These are phyloP conservation scores for Rhynchosporium agropyri DNA, from an alignment of 2,329 filamentous ascomycete genomes.

Conservation along the genomic window DNA sequence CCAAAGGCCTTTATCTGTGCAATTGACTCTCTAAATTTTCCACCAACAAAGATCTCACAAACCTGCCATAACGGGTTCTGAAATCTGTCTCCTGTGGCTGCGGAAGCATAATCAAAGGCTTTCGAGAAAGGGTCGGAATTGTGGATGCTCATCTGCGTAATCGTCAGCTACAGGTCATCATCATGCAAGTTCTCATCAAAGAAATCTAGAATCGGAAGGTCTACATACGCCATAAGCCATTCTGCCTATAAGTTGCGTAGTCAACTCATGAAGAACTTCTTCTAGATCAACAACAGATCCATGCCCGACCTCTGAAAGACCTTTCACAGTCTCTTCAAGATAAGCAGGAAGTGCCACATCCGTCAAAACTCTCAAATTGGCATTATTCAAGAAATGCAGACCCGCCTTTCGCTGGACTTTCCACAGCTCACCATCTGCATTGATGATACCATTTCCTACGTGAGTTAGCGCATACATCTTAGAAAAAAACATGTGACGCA, in stretches of 20 bases:
- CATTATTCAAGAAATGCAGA: constrained; percentile 57
- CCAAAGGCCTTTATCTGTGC: constrained; percentile 57
- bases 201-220: not conserved
- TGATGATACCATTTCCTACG: constrained; percentile 64
- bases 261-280: constrained; percentile 63
- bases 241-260: constrained; percentile 66
- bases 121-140: constrained; percentile 60
- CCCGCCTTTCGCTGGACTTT: constrained; percentile 65
- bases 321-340: constrained; percentile 48
- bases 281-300: constrained; percentile 55
- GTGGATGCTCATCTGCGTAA: constrained; percentile 63
- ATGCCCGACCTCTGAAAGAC: constrained; percentile 42
- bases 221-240: constrained; percentile 63
- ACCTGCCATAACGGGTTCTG: constrained; percentile 66
- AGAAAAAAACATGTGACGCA: constrained; percentile 23
- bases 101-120: constrained; percentile 65
- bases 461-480: constrained; percentile 14
- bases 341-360: constrained; percentile 59
- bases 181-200: constrained; percentile 6
- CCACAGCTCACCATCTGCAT: constrained; percentile 66
- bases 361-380: constrained; percentile 60
- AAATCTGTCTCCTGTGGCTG: constrained; percentile 61
- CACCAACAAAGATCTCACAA: constrained; percentile 57
- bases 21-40: constrained; percentile 53
- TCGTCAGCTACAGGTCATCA: constrained; percentile 21